Conservation (phyloP, 352 stramenopile genomes). For the Phytophthora citrophthora region DNA sequence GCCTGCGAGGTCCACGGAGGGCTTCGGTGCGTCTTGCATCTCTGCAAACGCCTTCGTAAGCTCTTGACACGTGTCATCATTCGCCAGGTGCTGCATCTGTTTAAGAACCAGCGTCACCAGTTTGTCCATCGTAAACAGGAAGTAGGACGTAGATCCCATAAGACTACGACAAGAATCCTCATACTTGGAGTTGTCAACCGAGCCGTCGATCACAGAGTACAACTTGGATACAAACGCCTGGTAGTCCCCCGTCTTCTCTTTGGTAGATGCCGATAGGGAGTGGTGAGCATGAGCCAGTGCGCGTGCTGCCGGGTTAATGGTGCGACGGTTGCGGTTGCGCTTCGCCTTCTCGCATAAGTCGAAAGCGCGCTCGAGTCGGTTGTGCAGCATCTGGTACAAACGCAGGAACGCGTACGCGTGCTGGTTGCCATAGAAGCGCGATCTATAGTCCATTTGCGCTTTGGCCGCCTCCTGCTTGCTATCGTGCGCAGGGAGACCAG, state of each 20-base stretch:
- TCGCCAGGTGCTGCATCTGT: conserved; percentile 88
- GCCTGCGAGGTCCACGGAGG: conserved; percentile 31
- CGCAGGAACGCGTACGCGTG: conserved; percentile 90
- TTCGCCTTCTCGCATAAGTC: conserved; percentile 89
- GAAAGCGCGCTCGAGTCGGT: conserved; percentile 80
- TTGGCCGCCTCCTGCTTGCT: conserved; percentile 61
- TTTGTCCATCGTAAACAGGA: conserved; percentile 94
- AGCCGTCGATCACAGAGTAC: conserved; percentile 88
- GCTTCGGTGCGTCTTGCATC: conserved; percentile 39
- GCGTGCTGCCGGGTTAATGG: conserved; percentile 84
- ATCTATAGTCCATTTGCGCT: conserved; percentile 46
- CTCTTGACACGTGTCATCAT: conserved; percentile 82
- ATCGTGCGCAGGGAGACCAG: conserved; percentile 66
- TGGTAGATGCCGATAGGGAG: conserved; percentile 45
- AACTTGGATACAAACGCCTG: conserved; percentile 88
- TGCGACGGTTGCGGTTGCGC: conserved; percentile 85
- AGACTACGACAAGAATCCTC: conserved; percentile 90
- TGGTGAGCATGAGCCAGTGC: conserved; percentile 79
- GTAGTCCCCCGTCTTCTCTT: conserved; percentile 88
- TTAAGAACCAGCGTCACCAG: conserved; percentile 86
- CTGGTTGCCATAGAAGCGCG: conserved; percentile 82
- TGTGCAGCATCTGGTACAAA: conserved; percentile 90
- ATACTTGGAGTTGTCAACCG: conserved; percentile 88
- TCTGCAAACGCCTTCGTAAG: conserved; percentile 79
- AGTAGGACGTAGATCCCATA: conserved; percentile 91